A percentile compares a stretch with the other conserved stretches of the same genome.
Evolutionary conservation across 495 filamentous ascomycete genomes (phyloP).

Genomic region (Glarea lozoyensis): DNA sequence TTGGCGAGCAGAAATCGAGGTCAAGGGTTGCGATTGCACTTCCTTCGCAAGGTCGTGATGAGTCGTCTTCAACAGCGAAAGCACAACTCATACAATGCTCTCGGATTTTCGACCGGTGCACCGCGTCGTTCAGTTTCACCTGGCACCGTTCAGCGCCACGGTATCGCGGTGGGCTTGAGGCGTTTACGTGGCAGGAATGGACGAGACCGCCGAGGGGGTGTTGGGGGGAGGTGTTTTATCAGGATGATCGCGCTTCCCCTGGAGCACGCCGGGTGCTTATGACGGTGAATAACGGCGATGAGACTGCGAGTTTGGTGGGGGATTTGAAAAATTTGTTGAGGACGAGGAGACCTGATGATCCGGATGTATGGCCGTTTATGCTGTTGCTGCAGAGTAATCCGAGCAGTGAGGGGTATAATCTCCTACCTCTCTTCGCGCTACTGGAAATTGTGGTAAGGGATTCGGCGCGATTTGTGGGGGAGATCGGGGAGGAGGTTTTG

Average conservation of each 20-base stretch:
- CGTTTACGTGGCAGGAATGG: conserved; percentile 4
- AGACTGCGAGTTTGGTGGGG: neutral
- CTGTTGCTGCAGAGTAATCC: neutral
- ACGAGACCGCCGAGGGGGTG: neutral
- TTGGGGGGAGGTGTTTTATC: conserved; percentile 5
- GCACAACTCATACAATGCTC: conserved; percentile 1
- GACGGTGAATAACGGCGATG: conserved; percentile 1
- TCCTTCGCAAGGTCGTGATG: neutral
- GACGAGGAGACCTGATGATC: neutral
- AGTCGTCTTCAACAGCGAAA: neutral
- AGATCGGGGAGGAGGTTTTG: conserved; percentile 2
- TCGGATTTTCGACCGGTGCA: conserved; percentile 1
- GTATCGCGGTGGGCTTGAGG: conserved; percentile 1
- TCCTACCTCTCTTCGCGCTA: conserved; percentile 1
- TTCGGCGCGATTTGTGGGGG: neutral
- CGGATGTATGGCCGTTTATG: conserved; percentile 1
- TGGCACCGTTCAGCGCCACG: conserved; percentile 2
- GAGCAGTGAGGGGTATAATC: neutral
- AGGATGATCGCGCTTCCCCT: conserved; percentile 1
- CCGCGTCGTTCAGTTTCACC: conserved; percentile 6
- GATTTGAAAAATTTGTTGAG: neutral
- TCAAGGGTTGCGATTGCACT: neutral
- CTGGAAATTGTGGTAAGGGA: conserved; percentile 1
- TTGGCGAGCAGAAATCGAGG: conserved; percentile 1
- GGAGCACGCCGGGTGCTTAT: conserved; percentile 3